Base-by-base conservation (phyloP, 345 rosid species). In the Eucalyptus guilfoylei region DNA sequence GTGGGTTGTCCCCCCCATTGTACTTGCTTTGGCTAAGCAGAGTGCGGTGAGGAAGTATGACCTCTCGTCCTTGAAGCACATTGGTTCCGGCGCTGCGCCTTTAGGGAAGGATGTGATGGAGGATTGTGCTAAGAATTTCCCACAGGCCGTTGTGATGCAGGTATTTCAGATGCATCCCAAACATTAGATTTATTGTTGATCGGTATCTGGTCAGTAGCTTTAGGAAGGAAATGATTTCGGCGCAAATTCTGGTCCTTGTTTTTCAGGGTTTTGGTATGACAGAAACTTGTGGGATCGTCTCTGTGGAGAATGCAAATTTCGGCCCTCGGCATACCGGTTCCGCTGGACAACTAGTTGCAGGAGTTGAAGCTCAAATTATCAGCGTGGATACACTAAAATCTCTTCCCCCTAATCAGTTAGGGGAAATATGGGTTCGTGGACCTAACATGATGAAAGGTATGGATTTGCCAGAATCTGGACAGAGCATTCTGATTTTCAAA, bases 181-280 rank as follows among this genome's bases (percentile, higher is more conserved):
- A 37, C 45, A 76, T 3, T 37, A 37, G 47, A 37, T 21, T 37
- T 76, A 11, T 40, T 76, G 28, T 76, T 76, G 2, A 76, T 21
- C 1, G 26, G 47, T 76, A 37, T 76, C 47, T 23, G 47, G 83
- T 2, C 83, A 37, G 9, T 76, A 21, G 45, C 42, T 37, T 76
- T 37, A 76, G 83, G 14, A 37, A 19, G 15, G 14, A 76, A 37
- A 76, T 40, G 14, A 76, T 76, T 76, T 37, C 3, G 24, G 83
- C 47, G 8, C 45, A 11, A 76, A 4, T 76, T 76, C 4, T 6
- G 83, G 83, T 11, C 83, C 42, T 11, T 76, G 45, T 40, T 37
- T 76, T 76, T 93, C 94, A 98, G 99, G 98, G 99, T 19, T 98
- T 92, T 90, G 99, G 98, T 55, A 95, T 98, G 99, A 98, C 97